Base-by-base conservation (phyloP, 805 yeast species). In the Komagataella pseudopastoris region DNA sequence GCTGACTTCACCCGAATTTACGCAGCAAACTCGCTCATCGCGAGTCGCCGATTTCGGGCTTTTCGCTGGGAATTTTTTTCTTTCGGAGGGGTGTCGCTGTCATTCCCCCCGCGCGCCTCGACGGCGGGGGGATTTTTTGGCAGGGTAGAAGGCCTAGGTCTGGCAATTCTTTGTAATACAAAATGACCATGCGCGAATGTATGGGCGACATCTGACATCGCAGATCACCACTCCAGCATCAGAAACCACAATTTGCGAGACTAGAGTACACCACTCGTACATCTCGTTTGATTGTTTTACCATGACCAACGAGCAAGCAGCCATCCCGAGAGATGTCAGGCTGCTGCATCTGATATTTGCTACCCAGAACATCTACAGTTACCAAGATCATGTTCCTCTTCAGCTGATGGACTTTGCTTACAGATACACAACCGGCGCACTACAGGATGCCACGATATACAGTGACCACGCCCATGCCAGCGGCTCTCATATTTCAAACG, bases 381-480 rank as follows among this genome's bases (percentile, higher is more conserved):
- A 91, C 67, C 96, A 93, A 64, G 98, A 93, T 62, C 95, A 89
- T 53, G 98, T 93, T 3, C 96, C 98, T 0, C 66, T 95, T 22
- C 98, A 93, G 64, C 72, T 93, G 53, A 88, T 95, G 96, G 99
- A 93, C 64, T 93, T 93, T 71, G 98, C 99, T 12, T 84, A 87
- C 67, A 67, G 84, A 55, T 93, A 93, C 71, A 88, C 99, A 4
- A 75, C 84, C 22, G 83, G 89, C 4, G 85, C 93, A 3, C 68
- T 95, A 53, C 86, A 85, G 60, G 99, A 95, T 64, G 97, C 99
- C 0, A 76, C 87, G 51, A 72, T 85, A 2, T 93, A 90, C 66
- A 84, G 81, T 55, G 99, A 93, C 63, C 96, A 93, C 60, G 81
- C 87, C 10, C 79, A 63, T 53, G 68, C 66, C 6, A 60, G 58